Evolutionary conservation across 495 filamentous ascomycete species (phyloP).

Genomic region (Daldinia bambusicola): DNA sequence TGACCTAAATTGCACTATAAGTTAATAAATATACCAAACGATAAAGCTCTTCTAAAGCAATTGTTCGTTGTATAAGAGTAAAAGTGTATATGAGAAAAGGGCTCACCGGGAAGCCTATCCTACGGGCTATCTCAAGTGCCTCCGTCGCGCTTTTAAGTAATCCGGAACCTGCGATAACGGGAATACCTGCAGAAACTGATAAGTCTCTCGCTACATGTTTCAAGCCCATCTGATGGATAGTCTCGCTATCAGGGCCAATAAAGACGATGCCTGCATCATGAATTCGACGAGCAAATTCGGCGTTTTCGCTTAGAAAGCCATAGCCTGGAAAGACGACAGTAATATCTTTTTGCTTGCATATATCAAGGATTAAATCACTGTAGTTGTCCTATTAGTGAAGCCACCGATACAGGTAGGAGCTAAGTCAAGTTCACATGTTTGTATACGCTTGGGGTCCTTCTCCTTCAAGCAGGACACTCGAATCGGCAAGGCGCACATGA

Average conservation of each 20-base stretch:
- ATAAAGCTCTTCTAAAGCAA: background rate
- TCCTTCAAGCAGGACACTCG: conserved; percentile 50
- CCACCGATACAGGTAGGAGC: no score
- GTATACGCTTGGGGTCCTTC: conserved; percentile 41
- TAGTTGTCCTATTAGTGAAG: conserved; percentile 11
- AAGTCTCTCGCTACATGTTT: conserved; percentile 65
- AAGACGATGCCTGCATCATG: conserved; percentile 62
- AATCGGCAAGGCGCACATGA: conserved; percentile 65
- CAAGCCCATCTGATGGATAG: conserved; percentile 65
- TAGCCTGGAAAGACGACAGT: conserved; percentile 47
- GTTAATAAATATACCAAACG: background rate
- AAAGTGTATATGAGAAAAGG: background rate
- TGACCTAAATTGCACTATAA: conserved; percentile 5
- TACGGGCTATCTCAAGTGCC: conserved; percentile 9
- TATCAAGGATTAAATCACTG: conserved; percentile 40
- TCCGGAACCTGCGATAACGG: conserved; percentile 38
- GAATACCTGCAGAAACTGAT: conserved; percentile 29
- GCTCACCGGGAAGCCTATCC: conserved; percentile 44
- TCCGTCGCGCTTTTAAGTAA: conserved; percentile 25
- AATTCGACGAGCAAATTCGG: conserved; percentile 62
- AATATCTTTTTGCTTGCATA: conserved; percentile 27
- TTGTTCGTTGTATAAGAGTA: background rate
- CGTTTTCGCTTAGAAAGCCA: conserved; percentile 67
- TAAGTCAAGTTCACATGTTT: conserved; percentile 29
- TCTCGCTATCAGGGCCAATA: conserved; percentile 63